These are phyloP conservation scores for Dittrichia graveolens DNA, from an alignment of 129 eudicot genomes.

Conservation along the genomic window DNA sequence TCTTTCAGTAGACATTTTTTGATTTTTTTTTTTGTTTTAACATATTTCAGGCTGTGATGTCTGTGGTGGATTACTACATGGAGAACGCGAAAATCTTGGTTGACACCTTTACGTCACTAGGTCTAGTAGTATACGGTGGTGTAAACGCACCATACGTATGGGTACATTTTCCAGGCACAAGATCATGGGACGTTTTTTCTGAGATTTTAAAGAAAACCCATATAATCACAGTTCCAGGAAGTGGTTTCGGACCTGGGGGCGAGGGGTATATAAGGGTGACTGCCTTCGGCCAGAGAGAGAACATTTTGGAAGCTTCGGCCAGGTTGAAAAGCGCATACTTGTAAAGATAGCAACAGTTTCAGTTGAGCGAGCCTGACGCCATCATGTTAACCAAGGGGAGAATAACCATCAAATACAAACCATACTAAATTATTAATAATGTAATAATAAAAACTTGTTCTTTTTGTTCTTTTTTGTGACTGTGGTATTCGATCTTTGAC, in stretches of 20 bases:
- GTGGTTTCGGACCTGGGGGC: constrained; percentile 91
- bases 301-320: constrained; percentile 62
- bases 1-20: background rate
- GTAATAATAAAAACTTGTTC: too few relatives aligned
- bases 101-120: constrained; percentile 63
- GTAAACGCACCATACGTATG: constrained; percentile 90
- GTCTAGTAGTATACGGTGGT: constrained; percentile 77
- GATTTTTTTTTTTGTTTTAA: background rate
- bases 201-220: constrained; percentile 76
- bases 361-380: background rate
- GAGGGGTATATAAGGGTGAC: constrained; percentile 79
- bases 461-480: too few relatives aligned
- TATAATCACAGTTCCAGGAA: constrained; percentile 83
- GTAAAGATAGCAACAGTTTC: background rate
- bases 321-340: constrained; percentile 47
- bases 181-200: constrained; percentile 78
- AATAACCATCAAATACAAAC: too few relatives aligned
- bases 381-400: too few relatives aligned
- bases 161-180: constrained; percentile 91
- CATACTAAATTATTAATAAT: too few relatives aligned
- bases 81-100: constrained; percentile 73
- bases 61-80: constrained; percentile 74
- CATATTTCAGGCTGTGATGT: constrained; percentile 59
- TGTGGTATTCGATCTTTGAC: too few relatives aligned
- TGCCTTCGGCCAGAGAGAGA: constrained; percentile 74